Evolutionary conservation across 1,284 basidiomycete genomes (phyloP), one percentile per base, ranked within the genome.

Genomic region (Cryptococcus maquisensis): DNA sequence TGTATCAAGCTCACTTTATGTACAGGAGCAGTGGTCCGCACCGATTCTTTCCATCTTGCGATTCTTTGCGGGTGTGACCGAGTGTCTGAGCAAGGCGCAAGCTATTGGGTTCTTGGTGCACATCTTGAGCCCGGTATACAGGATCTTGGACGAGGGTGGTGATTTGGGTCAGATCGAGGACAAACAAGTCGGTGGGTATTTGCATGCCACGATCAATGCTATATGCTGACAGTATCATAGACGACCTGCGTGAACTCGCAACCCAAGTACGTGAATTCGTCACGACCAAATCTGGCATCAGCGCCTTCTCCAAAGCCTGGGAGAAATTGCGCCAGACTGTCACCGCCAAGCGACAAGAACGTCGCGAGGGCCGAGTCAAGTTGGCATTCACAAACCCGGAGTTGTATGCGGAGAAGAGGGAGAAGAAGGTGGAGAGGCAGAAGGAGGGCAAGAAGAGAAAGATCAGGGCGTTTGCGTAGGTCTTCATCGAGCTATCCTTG

Each of bases 51-150:
- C 90, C 0, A 83, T 89, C 49, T 74, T 98, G 44, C 86, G 88
- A n/a, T 95, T 91, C 86, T 96, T 97, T 66, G 94, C 92, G 1
- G 92, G 92, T 0, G 90, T 96, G 83, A 77, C 83, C 4, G 85
- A 86, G 8, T 78, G 84, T 65, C 83, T 98, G 78, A 81, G 84
- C 1, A 64, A 79, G 1, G 59, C 68, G 0, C 75, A 80, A 37
- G 77, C 90, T 0, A 83, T 86, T 59, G 78, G 75, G 12, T 94
- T 88, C 77, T 79, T 96, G 37, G 80, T 86, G 1, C 91, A 96
- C 66, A 86, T 97, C 40, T 79, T 98, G 23, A 85, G 85, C 4
- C 94, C 94, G 0, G 77, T 95, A 1, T 90, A 95, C 72, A 86
- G 93, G 16, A 82, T 98, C 47, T 79, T 83, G 2, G 92, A 95